Evolutionary conservation across 768 basidiomycete genomes (phyloP).

Genomic region (Crepidotus variabilis): DNA sequence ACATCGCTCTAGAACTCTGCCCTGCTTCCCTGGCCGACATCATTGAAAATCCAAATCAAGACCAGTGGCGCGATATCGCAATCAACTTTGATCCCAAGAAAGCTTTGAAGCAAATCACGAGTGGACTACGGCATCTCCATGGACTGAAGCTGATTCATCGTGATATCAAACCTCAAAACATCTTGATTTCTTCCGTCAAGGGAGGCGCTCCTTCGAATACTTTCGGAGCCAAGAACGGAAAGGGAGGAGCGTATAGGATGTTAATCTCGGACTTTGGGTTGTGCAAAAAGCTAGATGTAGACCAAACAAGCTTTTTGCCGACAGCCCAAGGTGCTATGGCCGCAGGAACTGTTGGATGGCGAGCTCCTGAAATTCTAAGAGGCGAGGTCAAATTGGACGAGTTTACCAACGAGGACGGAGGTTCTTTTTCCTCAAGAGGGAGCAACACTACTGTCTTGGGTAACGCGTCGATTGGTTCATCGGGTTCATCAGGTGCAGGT

Average conservation of each 20-base stretch:
- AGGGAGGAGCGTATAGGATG: constrained; percentile 60
- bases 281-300: constrained; percentile 91
- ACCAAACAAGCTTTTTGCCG: constrained; percentile 95
- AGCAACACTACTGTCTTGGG: constrained; percentile 53
- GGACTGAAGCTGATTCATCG: constrained; percentile 95
- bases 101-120: constrained; percentile 81
- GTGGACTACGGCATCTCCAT: constrained; percentile 87
- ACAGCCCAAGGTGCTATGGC: constrained; percentile 86
- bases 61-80: constrained; percentile 71
- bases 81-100: constrained; percentile 82
- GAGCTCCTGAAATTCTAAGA: constrained; percentile 92
- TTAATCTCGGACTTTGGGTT: constrained; percentile 96
- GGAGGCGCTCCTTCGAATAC: constrained; percentile 19
- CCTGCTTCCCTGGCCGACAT: constrained; percentile 87
- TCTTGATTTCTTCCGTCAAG: constrained; percentile 77
- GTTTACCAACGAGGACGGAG: constrained; percentile 48
- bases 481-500: constrained; percentile 26
- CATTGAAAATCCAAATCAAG: constrained; percentile 70
- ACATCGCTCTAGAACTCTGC: constrained; percentile 95
- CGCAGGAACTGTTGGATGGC: constrained; percentile 95
- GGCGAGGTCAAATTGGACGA: constrained; percentile 95
- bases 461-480: constrained; percentile 17
- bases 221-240: constrained; percentile 30
- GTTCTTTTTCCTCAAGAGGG: constrained; percentile 61
- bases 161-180: constrained; percentile 98